Evolutionary conservation across 2,329 filamentous ascomycete genomes (phyloP).

Genomic region (Aspergillus udagawae): DNA sequence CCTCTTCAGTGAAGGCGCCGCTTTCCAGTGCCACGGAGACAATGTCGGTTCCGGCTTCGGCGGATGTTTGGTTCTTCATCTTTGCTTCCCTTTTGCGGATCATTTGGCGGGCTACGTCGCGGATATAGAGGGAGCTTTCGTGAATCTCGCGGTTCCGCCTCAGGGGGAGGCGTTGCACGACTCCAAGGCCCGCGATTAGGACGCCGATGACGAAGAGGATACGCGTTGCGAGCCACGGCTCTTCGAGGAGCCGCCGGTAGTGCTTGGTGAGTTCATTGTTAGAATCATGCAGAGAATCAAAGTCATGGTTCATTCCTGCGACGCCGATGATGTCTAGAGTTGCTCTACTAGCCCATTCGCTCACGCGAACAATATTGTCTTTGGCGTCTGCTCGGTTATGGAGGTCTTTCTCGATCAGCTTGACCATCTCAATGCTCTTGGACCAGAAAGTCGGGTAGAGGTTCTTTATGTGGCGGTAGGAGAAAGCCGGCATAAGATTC

Average conservation of each 20-base stretch:
- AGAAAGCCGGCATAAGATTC: conserved; percentile 75
- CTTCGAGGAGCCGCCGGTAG: conserved; percentile 25
- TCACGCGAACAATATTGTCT: conserved; percentile 52
- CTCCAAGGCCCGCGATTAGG: conserved; percentile 45
- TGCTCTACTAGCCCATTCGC: conserved; percentile 61
- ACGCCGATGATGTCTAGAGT: conserved; percentile 73
- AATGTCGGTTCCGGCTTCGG: conserved; percentile 60
- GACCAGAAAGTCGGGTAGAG: conserved; percentile 80
- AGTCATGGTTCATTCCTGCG: conserved; percentile 68
- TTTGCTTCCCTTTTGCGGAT: conserved; percentile 66
- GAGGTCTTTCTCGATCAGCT: conserved; percentile 52
- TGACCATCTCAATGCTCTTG: conserved; percentile 66
- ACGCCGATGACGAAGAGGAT: conserved; percentile 63
- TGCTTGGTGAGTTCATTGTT: conserved; percentile 52
- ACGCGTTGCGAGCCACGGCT: conserved; percentile 22
- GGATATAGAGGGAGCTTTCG: conserved; percentile 56
- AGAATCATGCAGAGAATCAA: conserved; percentile 61
- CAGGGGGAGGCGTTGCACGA: conserved; percentile 60
- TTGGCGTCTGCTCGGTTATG: conserved; percentile 31
- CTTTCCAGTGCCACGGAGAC: conserved; percentile 74
- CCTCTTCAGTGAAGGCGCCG: conserved; percentile 70
- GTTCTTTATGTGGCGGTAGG: conserved; percentile 80
- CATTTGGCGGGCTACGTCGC: conserved; percentile 62
- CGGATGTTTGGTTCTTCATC: conserved; percentile 29
- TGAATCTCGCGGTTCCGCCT: conserved; percentile 65